Evolutionary conservation across 139 green algal species (phyloP).

Genomic region (Chlamydomonas schloesseri): DNA sequence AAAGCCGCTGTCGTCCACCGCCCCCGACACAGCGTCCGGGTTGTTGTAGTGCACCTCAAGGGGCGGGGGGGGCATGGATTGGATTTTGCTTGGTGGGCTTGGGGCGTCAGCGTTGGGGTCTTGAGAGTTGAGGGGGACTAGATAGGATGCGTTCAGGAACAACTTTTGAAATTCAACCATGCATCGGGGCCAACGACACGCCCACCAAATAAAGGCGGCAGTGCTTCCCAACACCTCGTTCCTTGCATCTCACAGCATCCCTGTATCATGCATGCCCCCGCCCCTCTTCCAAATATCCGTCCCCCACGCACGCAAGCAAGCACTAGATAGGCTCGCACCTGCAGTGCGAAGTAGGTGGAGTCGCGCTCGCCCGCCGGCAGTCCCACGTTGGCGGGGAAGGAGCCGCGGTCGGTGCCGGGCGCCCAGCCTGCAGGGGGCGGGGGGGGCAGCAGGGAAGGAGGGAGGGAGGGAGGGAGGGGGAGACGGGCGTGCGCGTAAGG

Average conservation of each 20-base stretch:
- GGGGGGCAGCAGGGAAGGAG: neutral
- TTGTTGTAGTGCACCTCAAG: conserved; percentile 41
- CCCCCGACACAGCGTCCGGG: neutral
- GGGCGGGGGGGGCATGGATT: neutral
- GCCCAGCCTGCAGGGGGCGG: conserved; percentile 4
- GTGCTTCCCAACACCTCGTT: no score
- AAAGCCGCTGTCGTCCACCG: conserved; percentile 11
- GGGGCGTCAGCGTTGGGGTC: no score
- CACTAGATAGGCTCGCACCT: no score
- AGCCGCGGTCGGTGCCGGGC: neutral
- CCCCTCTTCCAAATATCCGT: neutral
- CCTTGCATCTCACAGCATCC: neutral
- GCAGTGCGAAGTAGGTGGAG: conserved; percentile 7
- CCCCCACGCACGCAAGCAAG: neutral
- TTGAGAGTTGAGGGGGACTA: no score
- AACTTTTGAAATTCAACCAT: no score
- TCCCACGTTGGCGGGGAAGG: conserved; percentile 6
- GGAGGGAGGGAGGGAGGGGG: neutral
- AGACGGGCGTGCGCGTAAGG: neutral
- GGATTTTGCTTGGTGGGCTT: neutral
- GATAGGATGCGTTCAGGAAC: no score
- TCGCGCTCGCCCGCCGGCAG: conserved; percentile 8
- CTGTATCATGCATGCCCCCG: no score
- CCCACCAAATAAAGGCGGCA: no score
- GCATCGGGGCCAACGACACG: no score